Conservation (phyloP, 2,329 filamentous ascomycete species). For the Aspergillus luchuensis region DNA sequence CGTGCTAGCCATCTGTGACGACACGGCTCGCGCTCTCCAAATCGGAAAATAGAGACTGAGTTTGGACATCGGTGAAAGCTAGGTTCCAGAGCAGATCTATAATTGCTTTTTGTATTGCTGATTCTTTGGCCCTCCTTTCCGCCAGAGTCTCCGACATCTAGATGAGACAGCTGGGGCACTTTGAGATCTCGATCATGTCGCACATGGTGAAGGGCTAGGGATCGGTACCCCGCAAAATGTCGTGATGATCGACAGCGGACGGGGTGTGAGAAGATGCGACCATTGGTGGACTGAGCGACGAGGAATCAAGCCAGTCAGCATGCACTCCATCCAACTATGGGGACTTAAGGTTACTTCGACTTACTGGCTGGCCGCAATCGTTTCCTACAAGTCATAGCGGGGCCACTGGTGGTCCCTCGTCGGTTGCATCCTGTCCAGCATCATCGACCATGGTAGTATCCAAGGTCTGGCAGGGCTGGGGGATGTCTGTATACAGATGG, state of each 20-base stretch:
- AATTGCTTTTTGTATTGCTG: background rate
- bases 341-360: conserved; percentile 1
- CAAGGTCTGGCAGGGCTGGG: background rate
- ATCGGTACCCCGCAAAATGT: conserved; percentile 1
- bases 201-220: background rate
- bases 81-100: background rate
- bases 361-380: background rate
- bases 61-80: background rate
- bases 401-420: too few species aligned
- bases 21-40: background rate
- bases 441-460: background rate
- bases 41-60: background rate
- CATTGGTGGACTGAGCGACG: background rate
- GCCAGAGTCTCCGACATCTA: background rate
- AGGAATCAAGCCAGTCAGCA: background rate
- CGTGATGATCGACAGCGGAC: background rate
- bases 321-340: background rate
- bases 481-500: background rate
- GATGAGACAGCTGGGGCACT: background rate
- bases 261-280: background rate
- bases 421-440: background rate
- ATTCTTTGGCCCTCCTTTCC: background rate
- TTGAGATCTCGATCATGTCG: background rate
- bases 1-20: conserved; percentile 5
- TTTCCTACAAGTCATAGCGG: background rate